phyloP scores from a whole-genome alignment of 2,329 filamentous ascomycete species.

The Blumeriella jaapii region DNA sequence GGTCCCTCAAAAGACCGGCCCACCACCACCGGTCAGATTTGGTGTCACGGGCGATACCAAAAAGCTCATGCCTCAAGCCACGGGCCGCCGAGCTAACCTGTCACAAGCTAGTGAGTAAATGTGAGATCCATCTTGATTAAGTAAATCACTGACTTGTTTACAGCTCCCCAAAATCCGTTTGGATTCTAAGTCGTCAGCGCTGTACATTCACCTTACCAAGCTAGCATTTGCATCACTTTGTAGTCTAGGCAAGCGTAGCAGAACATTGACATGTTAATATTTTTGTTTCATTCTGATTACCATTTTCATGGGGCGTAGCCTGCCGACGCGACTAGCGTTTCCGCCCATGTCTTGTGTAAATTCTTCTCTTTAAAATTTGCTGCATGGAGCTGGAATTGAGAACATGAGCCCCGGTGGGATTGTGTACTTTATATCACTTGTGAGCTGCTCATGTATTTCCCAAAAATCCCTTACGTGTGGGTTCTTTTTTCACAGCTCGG shows the following conservation, averaged over 20 bases:
- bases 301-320: too few relatives aligned
- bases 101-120: slow-evolving; percentile 82
- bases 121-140: slow-evolving; percentile 1
- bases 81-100: slow-evolving; percentile 81
- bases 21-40: slow-evolving; percentile 79
- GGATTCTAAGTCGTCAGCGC: slow-evolving; percentile 41
- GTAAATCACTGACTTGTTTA: slow-evolving; percentile 12
- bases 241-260: slow-evolving; percentile 23
- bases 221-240: slow-evolving; percentile 17
- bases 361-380: too few relatives aligned
- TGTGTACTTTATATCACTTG: too few relatives aligned
- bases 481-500: too few relatives aligned
- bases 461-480: too few relatives aligned
- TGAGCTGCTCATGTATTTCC: too few relatives aligned
- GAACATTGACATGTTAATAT: slow-evolving; percentile 20
- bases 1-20: slow-evolving; percentile 70
- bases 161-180: slow-evolving; percentile 60
- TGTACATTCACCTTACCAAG: slow-evolving; percentile 20
- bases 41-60: slow-evolving; percentile 63
- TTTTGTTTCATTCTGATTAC: slow-evolving; percentile 2
- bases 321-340: too few relatives aligned
- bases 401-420: too few relatives aligned
- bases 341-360: too few relatives aligned
- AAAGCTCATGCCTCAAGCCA: slow-evolving; percentile 75
- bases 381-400: too few relatives aligned